Base-by-base conservation (phyloP, 805 yeast species). In the Huiozyma sinensis region DNA sequence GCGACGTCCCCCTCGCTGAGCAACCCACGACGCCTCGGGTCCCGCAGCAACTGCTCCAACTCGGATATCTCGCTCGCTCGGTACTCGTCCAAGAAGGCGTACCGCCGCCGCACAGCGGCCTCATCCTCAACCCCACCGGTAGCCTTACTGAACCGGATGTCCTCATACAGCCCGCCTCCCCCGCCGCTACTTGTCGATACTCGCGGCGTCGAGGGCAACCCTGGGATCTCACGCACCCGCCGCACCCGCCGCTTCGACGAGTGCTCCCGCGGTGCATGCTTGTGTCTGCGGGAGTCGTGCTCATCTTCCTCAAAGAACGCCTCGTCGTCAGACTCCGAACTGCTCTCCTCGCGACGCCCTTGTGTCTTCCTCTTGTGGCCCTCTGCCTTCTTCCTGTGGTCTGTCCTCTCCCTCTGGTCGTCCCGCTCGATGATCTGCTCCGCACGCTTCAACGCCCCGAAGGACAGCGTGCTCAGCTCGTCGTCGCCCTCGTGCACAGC, bases 141-240 rank as follows among this genome's bases (percentile, higher is more conserved):
- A 0, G 95, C 88, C 3, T 90, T 75, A 62, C 92, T 96, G 60
- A 92, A 92, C 52, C 98, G 72, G 32, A 94, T 81, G 66, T 92
- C 98, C 40, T 76, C 73, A 58, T 83, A 81, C 29, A 81, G 63
- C 11, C 67, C 68, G 11, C 24, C 24, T 17, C 24, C 24, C 4
- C 4, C 4, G 24, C 24, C 24, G 4, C 24, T 17, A 17, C 24
- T 17, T 4, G 24, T 17, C 24, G 4, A 4, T 17, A 17, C 24
- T 17, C 24, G 24, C 24, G 24, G 24, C 44, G 64, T 58, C 50
- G 61, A 68, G 27, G 67, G 65, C 39, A 83, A 58, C 0, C 90
- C 92, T 1, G 84, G 90, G 9, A 89, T 79, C 38, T 80, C 78
- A 50, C 97, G 72, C 33, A 86, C 69, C 50, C 71, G 69, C 0